Base-by-base conservation (phyloP, 1,284 basidiomycete species). In the Coniferiporia weirii region DNA sequence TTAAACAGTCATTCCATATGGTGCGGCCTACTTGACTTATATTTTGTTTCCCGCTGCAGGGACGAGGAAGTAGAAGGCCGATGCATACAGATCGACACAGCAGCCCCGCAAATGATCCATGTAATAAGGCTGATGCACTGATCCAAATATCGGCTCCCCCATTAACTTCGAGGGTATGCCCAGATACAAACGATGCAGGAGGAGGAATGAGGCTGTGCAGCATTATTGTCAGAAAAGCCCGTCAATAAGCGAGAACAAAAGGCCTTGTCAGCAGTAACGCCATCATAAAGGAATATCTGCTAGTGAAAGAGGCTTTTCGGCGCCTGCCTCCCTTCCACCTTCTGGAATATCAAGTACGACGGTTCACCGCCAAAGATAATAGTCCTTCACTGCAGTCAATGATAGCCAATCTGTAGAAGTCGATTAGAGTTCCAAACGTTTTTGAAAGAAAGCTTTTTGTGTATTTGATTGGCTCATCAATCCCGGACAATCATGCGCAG, bases 341-440 rank as follows among this genome's bases (percentile, higher is more conserved):
- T 78, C 77, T 2, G 90, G 90, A 60, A 92, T 85, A 64, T 91
- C 92, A 8, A 94, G 77, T 7, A 87, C 82, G 62, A 93, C 88
- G 70, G 85, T 78, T 93, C 89, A 12, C 91, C 92, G 64, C 85
- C 83, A 56, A 94, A 87, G 68, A 87, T 84, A 70, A 94, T 92
- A 47, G 78, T 77, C 91, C 73, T 94, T 93, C 2, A 88, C 80
- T 13, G 79, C 81, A 0, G 87, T 89, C 65, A 89, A 72, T 57
- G 27, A 27, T 27, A 5, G 27, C 2, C 27, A 27, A 3, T 27
- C 82, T 47, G 35, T n/a, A 8, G 69, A 27, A 2, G 27, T 27
- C 5, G 27, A 27, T 27, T 5, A 27, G 5, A 3, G 5, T 27
- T 27, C 27, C 27, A 27, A 27, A 27, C 27, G 27, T 27, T 27